Percentiles rank a stretch among this genome's conserved stretches.
phyloP scores from a whole-genome alignment of 345 rosid genomes.

The Lepidium aucheri region DNA sequence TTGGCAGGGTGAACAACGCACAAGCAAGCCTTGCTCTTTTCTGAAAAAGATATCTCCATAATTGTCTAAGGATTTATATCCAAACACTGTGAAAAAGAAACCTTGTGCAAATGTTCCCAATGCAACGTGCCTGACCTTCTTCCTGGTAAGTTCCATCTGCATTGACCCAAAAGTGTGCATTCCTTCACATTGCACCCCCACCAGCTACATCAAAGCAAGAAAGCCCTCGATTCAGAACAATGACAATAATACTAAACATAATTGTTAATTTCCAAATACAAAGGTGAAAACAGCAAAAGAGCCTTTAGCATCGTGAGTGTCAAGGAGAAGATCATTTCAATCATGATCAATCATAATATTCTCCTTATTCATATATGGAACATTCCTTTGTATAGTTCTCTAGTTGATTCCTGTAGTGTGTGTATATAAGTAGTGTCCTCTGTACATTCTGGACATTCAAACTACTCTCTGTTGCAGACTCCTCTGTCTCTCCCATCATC shows the following conservation, averaged over 20 bases:
- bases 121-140: constrained; percentile 58
- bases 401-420: too few species aligned
- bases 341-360: too few species aligned
- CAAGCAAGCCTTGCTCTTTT: constrained; percentile 37
- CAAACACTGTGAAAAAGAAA: not conserved
- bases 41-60: constrained; percentile 27
- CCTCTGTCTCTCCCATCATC: too few species aligned
- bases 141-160: constrained; percentile 59
- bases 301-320: constrained; percentile 56
- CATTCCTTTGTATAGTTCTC: too few species aligned
- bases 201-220: constrained; percentile 34
- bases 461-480: too few species aligned
- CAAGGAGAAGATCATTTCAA: too few species aligned
- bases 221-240: not conserved
- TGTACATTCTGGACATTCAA: too few species aligned
- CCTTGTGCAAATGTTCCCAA: constrained; percentile 37
- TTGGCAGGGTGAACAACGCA: constrained; percentile 48
- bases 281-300: constrained; percentile 2
- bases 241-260: not conserved
- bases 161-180: constrained; percentile 54
- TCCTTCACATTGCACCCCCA: constrained; percentile 68
- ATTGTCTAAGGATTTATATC: not conserved
- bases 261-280: not conserved
- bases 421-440: too few species aligned
- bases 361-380: too few species aligned